These are phyloP conservation scores for Colletotrichum horii DNA, from an alignment of 2,329 filamentous ascomycete species.

Conservation along the genomic window DNA sequence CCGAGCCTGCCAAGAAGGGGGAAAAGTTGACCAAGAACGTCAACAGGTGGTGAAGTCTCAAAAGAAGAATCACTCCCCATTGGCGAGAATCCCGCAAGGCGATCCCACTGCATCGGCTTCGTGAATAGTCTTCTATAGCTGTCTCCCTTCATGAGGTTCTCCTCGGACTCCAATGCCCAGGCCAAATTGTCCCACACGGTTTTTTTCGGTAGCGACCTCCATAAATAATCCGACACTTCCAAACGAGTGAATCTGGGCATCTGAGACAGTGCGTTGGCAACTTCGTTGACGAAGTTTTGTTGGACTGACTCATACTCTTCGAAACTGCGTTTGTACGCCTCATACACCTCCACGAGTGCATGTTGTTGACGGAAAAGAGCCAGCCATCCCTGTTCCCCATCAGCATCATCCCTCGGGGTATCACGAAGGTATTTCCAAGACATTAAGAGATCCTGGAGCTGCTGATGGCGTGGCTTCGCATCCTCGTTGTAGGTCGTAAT, in stretches of 20 bases:
- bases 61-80: accelerated
- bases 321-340: accelerated
- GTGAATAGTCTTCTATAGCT: accelerated
- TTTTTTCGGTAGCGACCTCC: background rate
- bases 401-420: accelerated
- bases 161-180: accelerated
- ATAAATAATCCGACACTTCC: background rate
- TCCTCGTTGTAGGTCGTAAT: too few species aligned
- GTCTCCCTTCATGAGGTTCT: background rate
- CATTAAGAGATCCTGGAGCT: background rate
- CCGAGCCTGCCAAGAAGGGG: accelerated
- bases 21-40: accelerated
- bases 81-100: accelerated
- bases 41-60: background rate
- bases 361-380: background rate
- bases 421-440: accelerated
- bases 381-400: background rate
- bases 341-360: background rate
- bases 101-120: background rate
- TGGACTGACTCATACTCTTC: background rate
- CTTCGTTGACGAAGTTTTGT: background rate
- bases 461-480: too few species aligned
- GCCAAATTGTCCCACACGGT: accelerated
- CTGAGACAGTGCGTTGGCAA: accelerated
- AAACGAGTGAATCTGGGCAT: background rate